Evolutionary conservation across 2,329 filamentous ascomycete species (phyloP), one percentile per base, ranked within the genome.

Genomic region (Fusarium paranaense): DNA sequence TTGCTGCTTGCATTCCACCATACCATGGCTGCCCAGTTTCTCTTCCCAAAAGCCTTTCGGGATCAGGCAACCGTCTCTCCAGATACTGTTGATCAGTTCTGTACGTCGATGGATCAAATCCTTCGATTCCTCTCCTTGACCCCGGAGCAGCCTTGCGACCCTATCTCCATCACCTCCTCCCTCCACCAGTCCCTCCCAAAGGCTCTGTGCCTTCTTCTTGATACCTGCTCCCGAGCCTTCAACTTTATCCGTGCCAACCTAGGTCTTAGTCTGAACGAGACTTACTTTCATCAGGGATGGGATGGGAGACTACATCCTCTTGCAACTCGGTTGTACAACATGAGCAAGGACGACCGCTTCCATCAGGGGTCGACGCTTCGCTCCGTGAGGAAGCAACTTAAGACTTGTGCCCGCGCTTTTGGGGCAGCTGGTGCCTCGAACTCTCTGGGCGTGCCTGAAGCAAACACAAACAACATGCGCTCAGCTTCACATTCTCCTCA

Each of bases 1-100:
- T 56, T 82, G 4, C 77, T 82, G 11, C 66, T 81, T n/a, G 67
- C 76, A 5, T 76, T 80, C n/a, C 80, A 83, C 45, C 80, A 83
- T 62, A 78, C 74, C 52, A 79, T 83, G 72, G 76, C 78, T n/a
- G 76, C 82, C 8, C 81, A 82, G 35, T 78, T 81, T 56, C 70
- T 83, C 10, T 83, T 82, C 59, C 80, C 81, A 7, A 69, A 74
- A 37, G 62, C 68, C 5, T 72, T 66, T 6, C 73, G 73, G 20
- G 61, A 64, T 2, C 76, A 79, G 32, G 76, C 76, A 5, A 50
- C 57, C 25, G 59, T 79, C 8, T 62, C 72, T 1, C 62, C 73
- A 18, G 80, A 82, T 16, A 61, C 71, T 11, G 63, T 81, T 30
- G 78, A 80, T 33, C 73, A 76, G 10, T 80, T 82, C 35, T 81